Evolutionary conservation across 2,329 filamentous ascomycete genomes (phyloP), one percentile per base, ranked within the genome.

Genomic region (Pyrenophora graminea): DNA sequence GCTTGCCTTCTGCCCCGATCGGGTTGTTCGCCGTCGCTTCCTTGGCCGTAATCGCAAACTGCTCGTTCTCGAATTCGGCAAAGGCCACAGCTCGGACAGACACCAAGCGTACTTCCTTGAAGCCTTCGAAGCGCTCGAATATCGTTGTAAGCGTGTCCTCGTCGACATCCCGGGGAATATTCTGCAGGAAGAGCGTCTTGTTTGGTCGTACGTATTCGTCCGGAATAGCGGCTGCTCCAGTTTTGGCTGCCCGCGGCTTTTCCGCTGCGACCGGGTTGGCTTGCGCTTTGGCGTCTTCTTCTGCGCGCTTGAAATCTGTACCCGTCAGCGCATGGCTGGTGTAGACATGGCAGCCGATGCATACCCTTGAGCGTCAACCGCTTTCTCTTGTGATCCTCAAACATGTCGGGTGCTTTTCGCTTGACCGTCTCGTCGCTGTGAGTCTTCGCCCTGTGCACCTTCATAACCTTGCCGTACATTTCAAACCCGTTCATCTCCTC

Each of bases 151-250:
- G 83, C 19, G 82, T 84, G 58, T 96, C 91, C 66, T 90, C 85
- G 72, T 89, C 89, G 75, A 89, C 91, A 59, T 91, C 89, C 58
- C 93, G 90, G 7, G 94, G 92, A 31, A 99, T 77, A 66, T 97
- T 93, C 77, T 95, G 91, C 55, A 97, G 80, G 77, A 97, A 96
- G 31, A 99, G 83, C 61, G 91, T 96, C 79, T 96, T 97, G 83
- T 97, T 97, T 31, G 94, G 93, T 3, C 93, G 93, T 3, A 97
- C 84, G 74, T 96, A 97, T 76, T 99, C 94, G 82, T 97, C 94
- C n/a, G 92, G 91, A 15, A 97, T 87, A 48, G 91, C 87, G 9
- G 88, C 82, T 1, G 85, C 81, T 30, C 90, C 90, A n/a, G 83
- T 81, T 13, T 86, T 81, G 78, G 83, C 77, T 0, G 88, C 85